Percentiles rank a stretch among this genome's conserved stretches.
Evolutionary conservation across 345 rosid genomes (phyloP).

Genomic region (Angophora floribunda): DNA sequence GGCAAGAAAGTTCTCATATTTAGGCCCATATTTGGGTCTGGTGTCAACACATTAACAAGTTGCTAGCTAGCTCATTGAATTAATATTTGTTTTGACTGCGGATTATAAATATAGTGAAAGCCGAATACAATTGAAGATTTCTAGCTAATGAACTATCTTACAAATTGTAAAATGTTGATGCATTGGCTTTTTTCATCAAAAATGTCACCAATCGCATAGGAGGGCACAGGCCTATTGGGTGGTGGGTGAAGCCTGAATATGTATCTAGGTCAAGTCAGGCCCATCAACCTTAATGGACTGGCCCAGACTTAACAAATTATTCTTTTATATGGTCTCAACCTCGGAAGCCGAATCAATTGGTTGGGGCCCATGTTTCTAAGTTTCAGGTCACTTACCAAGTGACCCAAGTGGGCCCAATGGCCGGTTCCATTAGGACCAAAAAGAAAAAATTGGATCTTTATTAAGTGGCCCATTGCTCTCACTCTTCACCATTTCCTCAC

Average conservation of each 20-base stretch:
- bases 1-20: not conserved
- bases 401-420: no score
- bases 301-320: not conserved
- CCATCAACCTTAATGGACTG: not conserved
- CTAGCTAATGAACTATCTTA: not conserved
- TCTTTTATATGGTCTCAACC: not conserved
- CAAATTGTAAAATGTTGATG: not conserved
- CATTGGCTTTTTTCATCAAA: not conserved
- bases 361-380: not conserved
- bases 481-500: not conserved
- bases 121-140: not conserved
- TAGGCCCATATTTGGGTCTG: rapidly evolving
- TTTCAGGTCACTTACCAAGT: no score
- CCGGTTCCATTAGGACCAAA: not conserved
- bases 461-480: not conserved
- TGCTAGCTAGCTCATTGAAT: not conserved
- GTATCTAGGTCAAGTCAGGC: not conserved
- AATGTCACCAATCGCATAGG: not conserved
- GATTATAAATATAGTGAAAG: not conserved
- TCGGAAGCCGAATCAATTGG: not conserved
- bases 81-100: not conserved
- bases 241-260: not conserved
- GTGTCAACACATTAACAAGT: rapidly evolving
- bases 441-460: not conserved
- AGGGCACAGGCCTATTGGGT: not conserved